Evolutionary conservation across 768 basidiomycete species (phyloP).

Genomic region (Tremella mesenterica): DNA sequence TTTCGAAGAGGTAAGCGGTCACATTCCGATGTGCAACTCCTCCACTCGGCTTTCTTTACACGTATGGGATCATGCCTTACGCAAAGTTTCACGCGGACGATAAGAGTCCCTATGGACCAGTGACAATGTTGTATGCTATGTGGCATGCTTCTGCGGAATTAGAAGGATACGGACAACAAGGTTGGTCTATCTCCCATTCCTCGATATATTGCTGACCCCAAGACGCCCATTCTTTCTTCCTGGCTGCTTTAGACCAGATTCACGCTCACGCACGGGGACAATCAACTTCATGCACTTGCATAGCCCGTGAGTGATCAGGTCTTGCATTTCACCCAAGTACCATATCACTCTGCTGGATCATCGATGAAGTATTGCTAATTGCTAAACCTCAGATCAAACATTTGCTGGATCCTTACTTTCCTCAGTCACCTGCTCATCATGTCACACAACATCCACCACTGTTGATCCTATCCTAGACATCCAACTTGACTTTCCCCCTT

Average conservation of each 20-base stretch:
- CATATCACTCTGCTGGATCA: neutral
- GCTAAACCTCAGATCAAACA: conserved; percentile 64
- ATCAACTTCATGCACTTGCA: conserved; percentile 79
- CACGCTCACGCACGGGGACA: conserved; percentile 68
- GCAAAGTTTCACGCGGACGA: conserved; percentile 50
- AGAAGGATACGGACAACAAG: conserved; percentile 87
- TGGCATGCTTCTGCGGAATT: conserved; percentile 73
- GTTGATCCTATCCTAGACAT: conserved; percentile 85
- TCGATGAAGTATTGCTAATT: too few species aligned
- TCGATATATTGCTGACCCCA: neutral
- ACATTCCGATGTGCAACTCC: neutral
- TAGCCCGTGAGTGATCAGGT: conserved; percentile 53
- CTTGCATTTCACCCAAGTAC: too few species aligned
- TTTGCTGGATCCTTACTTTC: conserved; percentile 81
- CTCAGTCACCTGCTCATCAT: conserved; percentile 79
- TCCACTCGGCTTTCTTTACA: conserved; percentile 1
- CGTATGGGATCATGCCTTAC: conserved; percentile 1
- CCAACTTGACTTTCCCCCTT: conserved; percentile 65
- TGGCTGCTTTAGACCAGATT: conserved; percentile 66
- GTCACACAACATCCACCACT: conserved; percentile 66
- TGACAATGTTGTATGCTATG: conserved; percentile 69
- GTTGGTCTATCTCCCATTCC: conserved; percentile 51
- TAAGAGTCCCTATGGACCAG: conserved; percentile 63
- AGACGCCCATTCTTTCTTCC: conserved; percentile 45
- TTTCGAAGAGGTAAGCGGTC: conserved; percentile 42